Conservation (phyloP, 129 eudicot species). For the Smallanthus sonchifolius region DNA sequence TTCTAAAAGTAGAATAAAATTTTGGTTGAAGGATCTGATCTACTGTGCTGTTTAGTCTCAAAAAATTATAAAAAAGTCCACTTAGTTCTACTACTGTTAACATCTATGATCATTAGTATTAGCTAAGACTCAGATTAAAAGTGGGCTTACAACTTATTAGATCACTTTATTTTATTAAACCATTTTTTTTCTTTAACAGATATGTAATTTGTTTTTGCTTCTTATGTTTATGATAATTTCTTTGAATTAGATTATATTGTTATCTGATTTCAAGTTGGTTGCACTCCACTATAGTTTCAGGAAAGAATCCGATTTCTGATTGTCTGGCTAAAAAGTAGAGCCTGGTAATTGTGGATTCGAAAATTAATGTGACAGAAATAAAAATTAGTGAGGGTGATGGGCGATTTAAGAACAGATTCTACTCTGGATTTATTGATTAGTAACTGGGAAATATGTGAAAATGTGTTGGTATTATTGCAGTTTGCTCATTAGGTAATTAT, state of each 20-base stretch:
- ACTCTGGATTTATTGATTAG: background rate
- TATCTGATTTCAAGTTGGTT: background rate
- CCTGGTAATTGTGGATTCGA: background rate
- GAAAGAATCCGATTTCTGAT: background rate
- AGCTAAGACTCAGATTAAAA: background rate
- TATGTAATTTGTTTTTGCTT: background rate
- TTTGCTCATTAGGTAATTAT: background rate
- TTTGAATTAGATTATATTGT: background rate
- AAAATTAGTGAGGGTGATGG: background rate
- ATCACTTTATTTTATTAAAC: background rate
- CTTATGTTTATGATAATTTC: background rate
- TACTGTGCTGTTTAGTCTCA: background rate
- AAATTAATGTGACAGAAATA: background rate
- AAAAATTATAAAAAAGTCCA: background rate
- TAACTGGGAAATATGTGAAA: background rate
- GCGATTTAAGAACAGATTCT: background rate
- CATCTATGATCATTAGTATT: background rate
- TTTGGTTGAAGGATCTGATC: constrained; percentile 2
- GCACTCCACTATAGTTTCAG: background rate
- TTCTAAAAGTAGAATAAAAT: background rate
- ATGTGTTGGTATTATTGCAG: background rate
- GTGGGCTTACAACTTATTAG: background rate
- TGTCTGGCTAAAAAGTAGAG: background rate
- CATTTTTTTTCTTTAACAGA: background rate
- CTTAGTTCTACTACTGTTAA: background rate